Conservation (phyloP, 306 rosid species). For the Gynostemma pentaphyllum region DNA sequence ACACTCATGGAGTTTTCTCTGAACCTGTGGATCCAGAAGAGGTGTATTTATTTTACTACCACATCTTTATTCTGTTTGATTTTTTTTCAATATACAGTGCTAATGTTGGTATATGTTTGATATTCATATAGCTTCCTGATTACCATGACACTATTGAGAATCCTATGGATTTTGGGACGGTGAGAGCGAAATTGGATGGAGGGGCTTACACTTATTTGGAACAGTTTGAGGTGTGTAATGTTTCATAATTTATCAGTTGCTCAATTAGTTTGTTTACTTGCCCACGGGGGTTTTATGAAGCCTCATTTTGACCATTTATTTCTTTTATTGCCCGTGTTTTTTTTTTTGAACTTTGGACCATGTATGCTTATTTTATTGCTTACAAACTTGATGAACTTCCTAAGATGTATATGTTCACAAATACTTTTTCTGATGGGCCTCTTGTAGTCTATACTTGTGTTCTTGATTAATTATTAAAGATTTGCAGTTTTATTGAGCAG, state of each 20-base stretch:
- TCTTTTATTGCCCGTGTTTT: neutral
- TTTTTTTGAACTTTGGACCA: neutral
- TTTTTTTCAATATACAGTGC: neutral
- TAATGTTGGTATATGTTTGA: slow-evolving; percentile 13
- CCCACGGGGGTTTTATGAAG: neutral
- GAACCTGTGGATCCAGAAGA: slow-evolving; percentile 94
- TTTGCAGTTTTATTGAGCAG: neutral
- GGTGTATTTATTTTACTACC: slow-evolving; percentile 29
- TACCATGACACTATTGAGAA: slow-evolving; percentile 57
- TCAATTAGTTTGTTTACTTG: neutral
- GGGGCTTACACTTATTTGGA: slow-evolving; percentile 57
- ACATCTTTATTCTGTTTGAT: slow-evolving; percentile 6
- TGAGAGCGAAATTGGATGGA: slow-evolving; percentile 57
- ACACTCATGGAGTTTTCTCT: slow-evolving; percentile 81
- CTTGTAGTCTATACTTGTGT: neutral
- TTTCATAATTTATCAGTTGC: neutral
- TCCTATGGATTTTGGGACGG: slow-evolving; percentile 92
- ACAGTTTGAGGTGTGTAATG: slow-evolving; percentile 77
- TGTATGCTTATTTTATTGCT: neutral
- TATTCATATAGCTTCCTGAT: slow-evolving; percentile 75
- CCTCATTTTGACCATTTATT: neutral
- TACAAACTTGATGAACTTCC: neutral
- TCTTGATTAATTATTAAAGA: neutral
- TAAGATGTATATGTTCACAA: neutral
- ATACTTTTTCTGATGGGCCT: neutral